A percentile compares a stretch with the other conserved stretches of the same genome.
Conservation (phyloP, 768 basidiomycete genomes). For the Tylopilus subfusipes region DNA sequence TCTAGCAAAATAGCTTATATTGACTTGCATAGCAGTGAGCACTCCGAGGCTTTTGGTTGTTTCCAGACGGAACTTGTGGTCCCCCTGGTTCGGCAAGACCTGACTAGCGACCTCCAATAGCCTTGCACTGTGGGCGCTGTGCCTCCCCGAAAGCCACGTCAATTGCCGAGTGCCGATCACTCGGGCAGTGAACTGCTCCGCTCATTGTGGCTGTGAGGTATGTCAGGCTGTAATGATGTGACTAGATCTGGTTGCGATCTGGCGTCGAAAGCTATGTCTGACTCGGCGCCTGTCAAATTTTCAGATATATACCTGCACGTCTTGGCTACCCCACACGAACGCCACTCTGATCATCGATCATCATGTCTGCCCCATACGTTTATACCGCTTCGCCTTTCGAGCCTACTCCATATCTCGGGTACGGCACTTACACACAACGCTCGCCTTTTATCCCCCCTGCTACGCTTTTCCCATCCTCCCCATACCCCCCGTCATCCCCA, state of each 20-base stretch:
- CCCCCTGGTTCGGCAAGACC: not conserved
- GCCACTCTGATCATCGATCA: not conserved
- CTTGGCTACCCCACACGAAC: not conserved
- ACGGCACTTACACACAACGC: conserved; percentile 30
- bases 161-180: not conserved
- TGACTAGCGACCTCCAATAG: not conserved
- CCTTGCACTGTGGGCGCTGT: not conserved
- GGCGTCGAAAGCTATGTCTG: conserved; percentile 12
- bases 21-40: not conserved
- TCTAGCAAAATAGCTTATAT: not conserved
- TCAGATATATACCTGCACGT: conserved; percentile 10
- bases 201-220: conserved; percentile 19
- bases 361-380: conserved; percentile 42
- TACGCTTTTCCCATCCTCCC: conserved; percentile 37
- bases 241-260: not conserved
- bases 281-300: conserved; percentile 1
- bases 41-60: not conserved
- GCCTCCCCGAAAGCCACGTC: not conserved
- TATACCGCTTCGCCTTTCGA: conserved; percentile 39
- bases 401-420: conserved; percentile 35
- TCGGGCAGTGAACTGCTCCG: conserved; percentile 4
- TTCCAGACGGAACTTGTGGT: not conserved
- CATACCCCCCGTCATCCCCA: conserved; percentile 29
- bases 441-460: conserved; percentile 46
- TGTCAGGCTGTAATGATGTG: conserved; percentile 15